These are phyloP conservation scores for Paracorniculantispora psalliotae DNA, from an alignment of 2,329 filamentous ascomycete genomes.

Conservation along the genomic window DNA sequence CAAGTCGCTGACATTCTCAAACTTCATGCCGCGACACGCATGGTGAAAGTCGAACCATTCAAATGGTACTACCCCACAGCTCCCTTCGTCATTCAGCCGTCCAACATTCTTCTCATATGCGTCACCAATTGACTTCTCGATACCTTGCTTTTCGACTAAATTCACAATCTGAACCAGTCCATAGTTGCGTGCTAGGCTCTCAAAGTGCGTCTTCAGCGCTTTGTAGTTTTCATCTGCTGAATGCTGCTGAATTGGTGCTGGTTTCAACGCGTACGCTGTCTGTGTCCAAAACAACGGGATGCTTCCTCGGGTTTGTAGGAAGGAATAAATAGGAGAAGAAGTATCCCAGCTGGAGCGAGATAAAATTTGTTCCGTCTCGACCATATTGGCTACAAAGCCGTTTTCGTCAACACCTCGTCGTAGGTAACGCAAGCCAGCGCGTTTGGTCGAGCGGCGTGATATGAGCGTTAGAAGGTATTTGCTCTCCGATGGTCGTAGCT, in stretches of 20 bases:
- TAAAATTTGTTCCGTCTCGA: slow-evolving; percentile 93
- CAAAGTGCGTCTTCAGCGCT: slow-evolving; percentile 78
- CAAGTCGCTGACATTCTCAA: slow-evolving; percentile 84
- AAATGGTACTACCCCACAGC: slow-evolving; percentile 49
- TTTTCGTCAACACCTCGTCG: slow-evolving; percentile 87
- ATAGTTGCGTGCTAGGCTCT: slow-evolving; percentile 63
- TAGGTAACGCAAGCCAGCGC: slow-evolving; percentile 84
- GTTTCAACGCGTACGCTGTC: slow-evolving; percentile 88
- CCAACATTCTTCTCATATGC: slow-evolving; percentile 67
- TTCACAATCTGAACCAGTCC: slow-evolving; percentile 74
- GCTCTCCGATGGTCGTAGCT: slow-evolving; percentile 45
- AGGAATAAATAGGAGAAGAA: slow-evolving; percentile 65
- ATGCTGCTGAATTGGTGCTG: slow-evolving; percentile 75
- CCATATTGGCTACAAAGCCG: slow-evolving; percentile 80
- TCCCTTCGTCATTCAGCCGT: slow-evolving; percentile 58
- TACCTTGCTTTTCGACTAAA: slow-evolving; percentile 82
- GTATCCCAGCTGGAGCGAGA: slow-evolving; percentile 63
- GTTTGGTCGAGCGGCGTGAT: slow-evolving; percentile 80
- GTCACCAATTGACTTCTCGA: slow-evolving; percentile 73
- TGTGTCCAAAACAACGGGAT: slow-evolving; percentile 96
- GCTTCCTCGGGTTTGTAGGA: slow-evolving; percentile 82
- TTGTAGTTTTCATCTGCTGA: slow-evolving; percentile 71
- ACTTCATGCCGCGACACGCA: slow-evolving; percentile 92
- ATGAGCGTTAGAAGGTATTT: slow-evolving; percentile 80
- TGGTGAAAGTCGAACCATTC: slow-evolving; percentile 98